These are phyloP conservation scores for Aspergillus neotritici DNA, from an alignment of 2,329 filamentous ascomycete species.

Conservation along the genomic window DNA sequence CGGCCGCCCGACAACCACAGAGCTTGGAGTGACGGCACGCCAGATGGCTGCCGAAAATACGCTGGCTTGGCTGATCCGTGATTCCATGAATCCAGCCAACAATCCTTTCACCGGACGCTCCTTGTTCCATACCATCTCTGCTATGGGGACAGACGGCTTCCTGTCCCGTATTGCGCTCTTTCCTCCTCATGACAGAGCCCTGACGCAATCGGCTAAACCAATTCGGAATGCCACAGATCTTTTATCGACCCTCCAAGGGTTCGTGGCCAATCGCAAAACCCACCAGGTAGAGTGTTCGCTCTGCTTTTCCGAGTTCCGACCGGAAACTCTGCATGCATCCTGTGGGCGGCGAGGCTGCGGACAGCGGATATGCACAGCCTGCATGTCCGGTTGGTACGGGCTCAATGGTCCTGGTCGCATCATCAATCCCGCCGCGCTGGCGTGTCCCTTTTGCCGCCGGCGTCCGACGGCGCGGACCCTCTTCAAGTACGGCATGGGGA, in stretches of 20 bases:
- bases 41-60: constrained; percentile 40
- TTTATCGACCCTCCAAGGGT: constrained; percentile 27
- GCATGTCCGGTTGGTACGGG: constrained; percentile 44
- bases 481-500: constrained; percentile 31
- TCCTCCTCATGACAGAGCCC: constrained; percentile 12
- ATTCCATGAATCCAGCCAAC: constrained; percentile 32
- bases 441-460: constrained; percentile 49
- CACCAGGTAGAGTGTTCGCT: constrained; percentile 42
- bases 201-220: constrained; percentile 38
- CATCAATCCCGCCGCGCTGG: constrained; percentile 46
- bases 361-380: constrained; percentile 41
- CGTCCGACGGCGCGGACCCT: constrained; percentile 37
- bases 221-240: constrained; percentile 40
- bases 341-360: constrained; percentile 45
- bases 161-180: constrained; percentile 36
- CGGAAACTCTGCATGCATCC: constrained; percentile 36
- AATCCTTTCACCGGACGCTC: constrained; percentile 37
- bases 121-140: constrained; percentile 37
- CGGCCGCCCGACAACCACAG: constrained; percentile 33
- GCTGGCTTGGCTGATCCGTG: constrained; percentile 41
- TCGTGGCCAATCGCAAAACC: constrained; percentile 35
- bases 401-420: constrained; percentile 41
- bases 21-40: constrained; percentile 34
- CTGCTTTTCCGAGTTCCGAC: constrained; percentile 40
- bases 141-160: constrained; percentile 30